Evolutionary conservation across 2,329 filamentous ascomycete genomes (phyloP), one percentile per base, ranked within the genome.

Genomic region (Orbilia brochopaga): DNA sequence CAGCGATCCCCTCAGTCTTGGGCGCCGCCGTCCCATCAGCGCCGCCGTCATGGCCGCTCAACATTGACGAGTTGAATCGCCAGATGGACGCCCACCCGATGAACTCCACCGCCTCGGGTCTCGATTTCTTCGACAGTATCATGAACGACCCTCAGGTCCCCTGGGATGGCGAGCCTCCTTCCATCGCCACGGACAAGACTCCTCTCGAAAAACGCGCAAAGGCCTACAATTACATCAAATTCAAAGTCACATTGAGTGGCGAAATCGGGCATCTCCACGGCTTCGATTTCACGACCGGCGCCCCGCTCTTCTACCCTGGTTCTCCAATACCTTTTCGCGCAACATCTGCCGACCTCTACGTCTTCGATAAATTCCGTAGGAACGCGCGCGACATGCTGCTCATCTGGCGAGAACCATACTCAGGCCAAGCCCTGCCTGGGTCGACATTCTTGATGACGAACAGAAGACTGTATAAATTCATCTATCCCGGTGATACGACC

Each of bases 61-160:
- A 40, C 15, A 19, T 48, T 10, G 44, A 48, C 3, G 17, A 19
- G 2, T 5, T 48, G 2, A 32, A 52, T 11, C 52, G 40, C 3
- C 30, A 55, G 1, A 23, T 63, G 17, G 59, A 63, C 13, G 50
- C 51, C 1, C 13, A 21, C 2, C 24, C 24, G 11, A 35, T 56
- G 40, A 63, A 63, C 42, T 40, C 52, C 8, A 56, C 60, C 10
- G n/a, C 30, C 1, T 50, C 59, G 8, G 59, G 59, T 27, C 24
- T 37, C 35, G 52, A 48, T 19, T 21, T 44, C 11, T 32, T 63
- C 40, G 51, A 56, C 10, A 32, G 15, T 1, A 10, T 63, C 11
- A 48, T 63, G 13, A 63, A 63, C 37, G 48, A 63, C 27, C 60
- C 60, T 11, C 51, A 63, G 53, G 56, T 63, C 8, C 60, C 60